These are phyloP conservation scores for Ustilago xerochloae DNA, from an alignment of 1,284 basidiomycete species.

Conservation along the genomic window DNA sequence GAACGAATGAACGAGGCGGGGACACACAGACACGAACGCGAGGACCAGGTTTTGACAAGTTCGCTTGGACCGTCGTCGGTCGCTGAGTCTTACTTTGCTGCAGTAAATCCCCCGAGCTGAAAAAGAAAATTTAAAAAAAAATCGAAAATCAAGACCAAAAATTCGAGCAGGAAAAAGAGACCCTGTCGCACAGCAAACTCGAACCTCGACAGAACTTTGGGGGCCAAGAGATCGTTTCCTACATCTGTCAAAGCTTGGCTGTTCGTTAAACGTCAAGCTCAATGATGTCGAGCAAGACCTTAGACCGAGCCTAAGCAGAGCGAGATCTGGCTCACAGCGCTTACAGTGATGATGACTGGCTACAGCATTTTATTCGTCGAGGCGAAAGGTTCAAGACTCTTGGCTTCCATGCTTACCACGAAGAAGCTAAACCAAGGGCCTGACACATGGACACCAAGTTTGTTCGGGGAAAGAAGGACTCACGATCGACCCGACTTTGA, in stretches of 20 bases:
- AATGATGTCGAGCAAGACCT: background rate
- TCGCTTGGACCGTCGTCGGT: conserved; percentile 16
- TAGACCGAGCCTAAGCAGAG: too few relatives aligned
- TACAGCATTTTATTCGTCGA: background rate
- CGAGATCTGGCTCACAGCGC: too few relatives aligned
- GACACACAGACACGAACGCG: background rate
- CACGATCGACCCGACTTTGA: background rate
- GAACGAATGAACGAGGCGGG: background rate
- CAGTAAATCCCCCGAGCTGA: background rate
- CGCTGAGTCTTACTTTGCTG: conserved; percentile 8
- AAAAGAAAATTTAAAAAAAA: background rate
- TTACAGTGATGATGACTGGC: background rate
- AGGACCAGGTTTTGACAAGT: conserved; percentile 3
- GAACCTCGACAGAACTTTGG: background rate
- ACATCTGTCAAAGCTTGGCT: background rate
- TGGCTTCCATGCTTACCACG: background rate
- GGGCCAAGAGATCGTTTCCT: background rate
- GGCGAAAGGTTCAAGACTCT: background rate
- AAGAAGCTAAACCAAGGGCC: background rate
- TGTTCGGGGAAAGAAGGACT: too few relatives aligned
- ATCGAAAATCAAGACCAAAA: background rate
- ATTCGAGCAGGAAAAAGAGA: background rate
- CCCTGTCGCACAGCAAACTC: background rate
- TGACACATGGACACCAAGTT: background rate
- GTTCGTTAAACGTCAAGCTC: background rate